Evolutionary conservation across 345 rosid genomes (phyloP), one percentile per base, ranked within the genome.

Genomic region (Dipteronia dyeriana): DNA sequence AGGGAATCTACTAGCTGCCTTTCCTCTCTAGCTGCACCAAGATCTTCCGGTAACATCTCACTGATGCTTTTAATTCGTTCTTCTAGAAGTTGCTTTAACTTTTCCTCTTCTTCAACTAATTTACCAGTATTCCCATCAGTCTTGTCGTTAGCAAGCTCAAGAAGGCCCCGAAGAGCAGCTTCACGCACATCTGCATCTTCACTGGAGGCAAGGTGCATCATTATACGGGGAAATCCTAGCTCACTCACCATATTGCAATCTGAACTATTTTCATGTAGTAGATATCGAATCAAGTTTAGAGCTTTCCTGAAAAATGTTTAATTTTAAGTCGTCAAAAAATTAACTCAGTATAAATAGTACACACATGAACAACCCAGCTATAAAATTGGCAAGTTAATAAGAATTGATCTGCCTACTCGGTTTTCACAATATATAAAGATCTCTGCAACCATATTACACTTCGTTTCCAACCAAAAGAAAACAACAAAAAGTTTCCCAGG

Each of bases 181-280:
- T 95, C 99, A 22, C 98, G 90, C 23, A 93, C 89, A 60, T 88
- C 93, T 1, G 85, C 78, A 31, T 93, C 96, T 53, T 91, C 90
- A 64, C 93, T 92, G 2, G 93, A 84, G 59, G 94, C 96, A 79
- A 93, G 94, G 78, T 91, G 98, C 82, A 95, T 16, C 93, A 95
- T 86, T 31, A 90, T 47, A 17, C 97, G 93, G 4, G 97, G 89
- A 68, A 95, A 93, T 61, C 94, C 98, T 29, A 93, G 88, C 76
- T 93, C 93, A 1, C 29, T 84, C 7, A 84, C 88, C 43, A 90
- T 83, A 68, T 70, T 85, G 79, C 92, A 88, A 81, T 95, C 97
- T 19, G 92, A 88, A 56, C 76, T 71, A 81, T 91, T 91, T 86
- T 92, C 99, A 4, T 83, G 91, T 79, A 93, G 79, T 47, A 93